Percentiles rank a stretch among this genome's conserved stretches.
These are phyloP conservation scores for Thalia dealbata DNA, from an alignment of 176 grass and related monocot genomes.

Conservation along the genomic window DNA sequence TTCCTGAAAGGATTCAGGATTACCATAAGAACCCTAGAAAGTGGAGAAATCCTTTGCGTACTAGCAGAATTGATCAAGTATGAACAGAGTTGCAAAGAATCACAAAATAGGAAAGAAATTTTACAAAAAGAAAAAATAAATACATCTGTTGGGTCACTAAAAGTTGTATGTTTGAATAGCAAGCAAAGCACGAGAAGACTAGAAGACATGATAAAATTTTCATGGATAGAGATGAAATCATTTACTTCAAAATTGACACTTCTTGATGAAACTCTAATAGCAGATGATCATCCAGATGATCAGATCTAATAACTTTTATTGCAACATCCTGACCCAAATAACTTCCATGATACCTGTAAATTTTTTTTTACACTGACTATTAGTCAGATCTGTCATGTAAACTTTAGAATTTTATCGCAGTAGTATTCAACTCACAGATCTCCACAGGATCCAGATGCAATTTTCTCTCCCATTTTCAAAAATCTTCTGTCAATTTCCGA, in stretches of 20 bases:
- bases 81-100: not conserved
- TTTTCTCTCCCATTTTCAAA: slow-evolving; percentile 67
- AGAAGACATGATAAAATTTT: slow-evolving; percentile 1
- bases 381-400: not conserved
- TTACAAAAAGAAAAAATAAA: not conserved
- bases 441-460: slow-evolving; percentile 91
- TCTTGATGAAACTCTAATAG: slow-evolving; percentile 84
- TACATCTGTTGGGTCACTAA: not conserved
- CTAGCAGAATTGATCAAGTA: not conserved
- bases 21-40: slow-evolving; percentile 15
- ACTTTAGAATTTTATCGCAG: not conserved
- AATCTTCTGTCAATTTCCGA: slow-evolving; percentile 87
- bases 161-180: not conserved
- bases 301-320: slow-evolving; percentile 82
- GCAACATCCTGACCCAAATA: slow-evolving; percentile 92
- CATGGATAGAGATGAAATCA: not conserved
- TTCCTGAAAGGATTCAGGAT: slow-evolving; percentile 52
- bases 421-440: slow-evolving; percentile 62
- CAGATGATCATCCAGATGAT: slow-evolving; percentile 85
- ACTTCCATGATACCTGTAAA: slow-evolving; percentile 78
- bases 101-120: not conserved
- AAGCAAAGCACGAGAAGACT: not conserved
- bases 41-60: not conserved
- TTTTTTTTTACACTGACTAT: not conserved
- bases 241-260: slow-evolving; percentile 94